Conservation (phyloP, 2,329 filamentous ascomycete species). For the Neofusicoccum kwambonambiense region DNA sequence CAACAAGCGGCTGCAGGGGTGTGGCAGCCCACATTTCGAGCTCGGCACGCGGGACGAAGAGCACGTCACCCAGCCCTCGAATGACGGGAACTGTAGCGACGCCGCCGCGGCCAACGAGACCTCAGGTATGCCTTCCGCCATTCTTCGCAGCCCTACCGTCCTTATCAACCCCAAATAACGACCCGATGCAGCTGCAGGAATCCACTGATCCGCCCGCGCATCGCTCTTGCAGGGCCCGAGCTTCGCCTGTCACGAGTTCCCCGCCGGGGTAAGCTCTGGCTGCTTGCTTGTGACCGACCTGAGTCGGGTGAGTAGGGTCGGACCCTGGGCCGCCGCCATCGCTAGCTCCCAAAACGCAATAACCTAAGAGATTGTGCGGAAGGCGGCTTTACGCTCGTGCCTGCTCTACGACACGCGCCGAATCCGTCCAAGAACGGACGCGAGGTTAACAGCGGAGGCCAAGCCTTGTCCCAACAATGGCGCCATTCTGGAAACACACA, state of each 20-base stretch:
- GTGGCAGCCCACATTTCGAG: background rate
- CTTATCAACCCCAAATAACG: background rate
- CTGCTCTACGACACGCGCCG: background rate
- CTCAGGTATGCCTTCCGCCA: background rate
- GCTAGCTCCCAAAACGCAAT: background rate
- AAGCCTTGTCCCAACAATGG: background rate
- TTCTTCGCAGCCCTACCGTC: background rate
- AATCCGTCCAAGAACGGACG: background rate
- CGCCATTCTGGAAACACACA: conserved; percentile 6
- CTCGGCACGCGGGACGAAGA: background rate
- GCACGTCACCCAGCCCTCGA: background rate
- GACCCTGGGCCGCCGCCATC: background rate
- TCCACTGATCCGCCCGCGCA: conserved; percentile 8
- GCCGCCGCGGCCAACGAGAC: background rate
- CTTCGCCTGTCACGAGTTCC: conserved; percentile 6
- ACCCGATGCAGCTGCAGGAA: background rate
- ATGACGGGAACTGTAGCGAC: background rate
- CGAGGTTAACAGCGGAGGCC: background rate
- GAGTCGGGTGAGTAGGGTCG: background rate
- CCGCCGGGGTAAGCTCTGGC: conserved; percentile 3
- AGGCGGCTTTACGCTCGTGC: background rate
- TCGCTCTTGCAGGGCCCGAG: background rate
- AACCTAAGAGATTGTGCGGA: background rate
- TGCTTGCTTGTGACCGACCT: background rate
- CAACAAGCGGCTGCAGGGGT: background rate